Conservation (phyloP, 2,329 filamentous ascomycete species). For the Aspergillaceae sp. region DNA sequence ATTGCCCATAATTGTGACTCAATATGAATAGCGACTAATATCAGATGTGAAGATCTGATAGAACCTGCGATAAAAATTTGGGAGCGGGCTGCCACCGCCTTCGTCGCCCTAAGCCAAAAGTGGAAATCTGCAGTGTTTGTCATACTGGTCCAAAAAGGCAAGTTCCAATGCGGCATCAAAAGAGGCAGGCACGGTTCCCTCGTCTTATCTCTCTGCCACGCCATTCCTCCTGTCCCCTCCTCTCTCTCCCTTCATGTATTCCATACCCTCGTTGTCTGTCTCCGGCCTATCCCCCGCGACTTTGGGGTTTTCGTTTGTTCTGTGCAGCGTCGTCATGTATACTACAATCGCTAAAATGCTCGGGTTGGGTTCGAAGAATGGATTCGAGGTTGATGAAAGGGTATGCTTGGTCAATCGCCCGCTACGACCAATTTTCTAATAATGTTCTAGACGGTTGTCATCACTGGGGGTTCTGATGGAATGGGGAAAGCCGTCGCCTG, state of each 20-base stretch:
- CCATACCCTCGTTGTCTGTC: constrained; percentile 9
- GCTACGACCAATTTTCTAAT: constrained; percentile 6
- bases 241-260: constrained; percentile 14
- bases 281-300: constrained; percentile 17
- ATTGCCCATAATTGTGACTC: constrained; percentile 39
- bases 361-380: constrained; percentile 48
- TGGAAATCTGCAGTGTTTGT: constrained; percentile 14
- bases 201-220: not conserved
- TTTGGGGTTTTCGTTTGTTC: constrained; percentile 24
- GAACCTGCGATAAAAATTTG: constrained; percentile 28
- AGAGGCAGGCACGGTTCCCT: constrained; percentile 1
- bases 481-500: constrained; percentile 72
- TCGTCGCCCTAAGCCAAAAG: constrained; percentile 9
- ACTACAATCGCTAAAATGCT: constrained; percentile 30
- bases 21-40: not conserved
- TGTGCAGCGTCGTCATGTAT: constrained; percentile 26
- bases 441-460: constrained; percentile 61
- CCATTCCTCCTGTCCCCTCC: constrained; percentile 5
- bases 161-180: not conserved
- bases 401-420: constrained; percentile 40
- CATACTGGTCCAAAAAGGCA: not conserved
- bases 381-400: constrained; percentile 77
- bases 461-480: constrained; percentile 89
- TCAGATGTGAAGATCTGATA: constrained; percentile 7
- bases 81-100: constrained; percentile 25